phyloP scores from a whole-genome alignment of 169 alveolate species.

The Plasmodium sp. region DNA sequence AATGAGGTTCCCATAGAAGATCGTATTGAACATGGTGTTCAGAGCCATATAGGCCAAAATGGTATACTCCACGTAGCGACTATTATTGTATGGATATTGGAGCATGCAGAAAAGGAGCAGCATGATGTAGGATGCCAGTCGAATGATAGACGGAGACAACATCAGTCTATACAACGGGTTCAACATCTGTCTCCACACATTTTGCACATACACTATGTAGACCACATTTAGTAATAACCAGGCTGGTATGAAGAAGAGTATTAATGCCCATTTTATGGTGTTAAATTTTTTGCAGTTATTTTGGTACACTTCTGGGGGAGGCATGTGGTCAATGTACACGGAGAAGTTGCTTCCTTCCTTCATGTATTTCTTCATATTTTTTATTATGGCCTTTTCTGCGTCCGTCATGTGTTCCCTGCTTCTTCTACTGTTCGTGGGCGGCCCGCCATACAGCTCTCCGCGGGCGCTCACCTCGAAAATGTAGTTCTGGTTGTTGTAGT shows the following conservation, averaged over 20 bases:
- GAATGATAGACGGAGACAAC: conserved; percentile 47
- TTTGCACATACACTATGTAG: conserved; percentile 28
- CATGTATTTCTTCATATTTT: conserved; percentile 15
- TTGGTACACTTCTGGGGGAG: conserved; percentile 12
- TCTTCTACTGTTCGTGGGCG: neutral
- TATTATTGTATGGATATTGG: conserved; percentile 2
- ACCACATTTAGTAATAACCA: conserved; percentile 68
- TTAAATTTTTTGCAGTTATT: conserved; percentile 29
- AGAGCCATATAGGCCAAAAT: conserved; percentile 43
- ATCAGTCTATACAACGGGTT: conserved; percentile 56
- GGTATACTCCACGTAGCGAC: conserved; percentile 27
- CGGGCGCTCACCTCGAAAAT: neutral
- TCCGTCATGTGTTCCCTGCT: neutral
- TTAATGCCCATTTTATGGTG: conserved; percentile 62
- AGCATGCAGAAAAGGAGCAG: conserved; percentile 48
- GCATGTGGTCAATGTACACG: conserved; percentile 16
- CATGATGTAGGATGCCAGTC: conserved; percentile 33
- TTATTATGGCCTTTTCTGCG: conserved; percentile 1
- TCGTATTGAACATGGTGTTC: conserved; percentile 61
- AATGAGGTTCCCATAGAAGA: conserved; percentile 59
- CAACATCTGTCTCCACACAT: conserved; percentile 62
- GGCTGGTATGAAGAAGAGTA: conserved; percentile 63
- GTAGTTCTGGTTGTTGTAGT: conserved; percentile 1
- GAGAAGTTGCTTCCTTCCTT: conserved; percentile 25
- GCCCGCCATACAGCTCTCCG: neutral